Conservation (phyloP, 2,329 filamentous ascomycete species). For the Aspergillus pseudotamarii region DNA sequence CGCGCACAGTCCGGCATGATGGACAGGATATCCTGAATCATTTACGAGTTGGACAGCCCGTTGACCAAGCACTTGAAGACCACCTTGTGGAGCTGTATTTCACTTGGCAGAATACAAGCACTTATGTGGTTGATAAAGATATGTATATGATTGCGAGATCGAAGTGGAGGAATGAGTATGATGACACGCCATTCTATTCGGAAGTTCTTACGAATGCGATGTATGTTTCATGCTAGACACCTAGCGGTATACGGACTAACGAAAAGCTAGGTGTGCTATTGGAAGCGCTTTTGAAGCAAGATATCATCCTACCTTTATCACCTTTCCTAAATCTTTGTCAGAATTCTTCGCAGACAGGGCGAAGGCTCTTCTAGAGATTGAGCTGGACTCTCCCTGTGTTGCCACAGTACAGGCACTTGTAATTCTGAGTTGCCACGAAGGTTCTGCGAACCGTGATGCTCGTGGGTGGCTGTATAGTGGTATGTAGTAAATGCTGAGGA, state of each 20-base stretch:
- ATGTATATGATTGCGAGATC: conserved; percentile 40
- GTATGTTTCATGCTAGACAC: conserved; percentile 19
- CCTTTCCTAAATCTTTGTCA: conserved; percentile 38
- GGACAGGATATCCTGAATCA: conserved; percentile 46
- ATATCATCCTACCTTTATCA: conserved; percentile 47
- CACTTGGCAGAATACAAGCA: conserved; percentile 52
- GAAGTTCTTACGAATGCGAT: conserved; percentile 47
- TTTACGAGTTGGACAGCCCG: conserved; percentile 44
- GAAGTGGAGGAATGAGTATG: conserved; percentile 40
- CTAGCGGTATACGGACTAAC: not conserved
- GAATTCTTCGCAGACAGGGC: conserved; percentile 47
- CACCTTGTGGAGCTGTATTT: conserved; percentile 52
- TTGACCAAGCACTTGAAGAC: conserved; percentile 45
- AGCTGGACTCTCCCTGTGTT: conserved; percentile 52
- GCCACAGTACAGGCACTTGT: conserved; percentile 53
- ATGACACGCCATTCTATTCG: conserved; percentile 46
- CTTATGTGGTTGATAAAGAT: conserved; percentile 49
- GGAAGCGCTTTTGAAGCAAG: conserved; percentile 48
- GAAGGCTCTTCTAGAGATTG: conserved; percentile 50
- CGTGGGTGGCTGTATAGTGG: conserved; percentile 53
- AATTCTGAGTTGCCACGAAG: conserved; percentile 50
- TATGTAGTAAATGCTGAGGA: conserved; percentile 19
- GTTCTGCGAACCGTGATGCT: conserved; percentile 47
- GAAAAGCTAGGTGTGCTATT: conserved; percentile 40
- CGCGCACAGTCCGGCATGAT: conserved; percentile 42